These are phyloP conservation scores for Linnemannia hyalina DNA, from an alignment of 192 early-diverging fungal species.

Conservation along the genomic window DNA sequence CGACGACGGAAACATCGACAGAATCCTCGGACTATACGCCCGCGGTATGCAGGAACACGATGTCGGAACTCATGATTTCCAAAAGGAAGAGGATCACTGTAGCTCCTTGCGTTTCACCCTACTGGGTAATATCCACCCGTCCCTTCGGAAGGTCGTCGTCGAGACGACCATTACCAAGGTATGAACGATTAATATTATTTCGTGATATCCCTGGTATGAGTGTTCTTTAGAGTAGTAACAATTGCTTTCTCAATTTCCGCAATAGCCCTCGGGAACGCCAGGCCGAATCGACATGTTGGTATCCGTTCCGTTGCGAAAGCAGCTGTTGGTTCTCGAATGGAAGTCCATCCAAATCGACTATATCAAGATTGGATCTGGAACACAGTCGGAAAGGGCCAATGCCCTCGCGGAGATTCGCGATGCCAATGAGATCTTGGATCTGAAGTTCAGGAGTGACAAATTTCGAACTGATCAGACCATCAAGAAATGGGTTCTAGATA, in stretches of 20 bases:
- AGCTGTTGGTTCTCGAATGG: slow-evolving; percentile 50
- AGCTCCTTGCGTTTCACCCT: slow-evolving; percentile 38
- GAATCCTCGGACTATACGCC: slow-evolving; percentile 21
- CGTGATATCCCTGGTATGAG: background rate
- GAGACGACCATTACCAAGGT: slow-evolving; percentile 51
- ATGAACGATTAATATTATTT: slow-evolving; percentile 15
- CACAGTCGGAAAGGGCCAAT: slow-evolving; percentile 23
- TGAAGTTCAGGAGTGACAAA: slow-evolving; percentile 34
- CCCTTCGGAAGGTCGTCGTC: slow-evolving; percentile 33
- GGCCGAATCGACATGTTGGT: slow-evolving; percentile 47
- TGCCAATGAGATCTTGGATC: slow-evolving; percentile 21
- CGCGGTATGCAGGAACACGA: slow-evolving; percentile 22
- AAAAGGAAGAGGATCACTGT: slow-evolving; percentile 44
- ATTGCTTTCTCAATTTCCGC: slow-evolving; percentile 21
- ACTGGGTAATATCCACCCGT: slow-evolving; percentile 43
- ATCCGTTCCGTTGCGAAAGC: slow-evolving; percentile 26
- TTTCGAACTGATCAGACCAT: slow-evolving; percentile 47
- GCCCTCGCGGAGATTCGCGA: slow-evolving; percentile 19
- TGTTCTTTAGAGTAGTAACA: slow-evolving; percentile 11
- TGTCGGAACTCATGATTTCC: slow-evolving; percentile 25
- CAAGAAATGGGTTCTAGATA: slow-evolving; percentile 42
- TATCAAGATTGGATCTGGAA: slow-evolving; percentile 43
- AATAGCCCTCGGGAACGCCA: slow-evolving; percentile 19
- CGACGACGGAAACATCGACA: slow-evolving; percentile 21
- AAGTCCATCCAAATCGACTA: slow-evolving; percentile 44